Evolutionary conservation across 306 rosid species (phyloP).

Genomic region (Astragalus glycyphyllos): DNA sequence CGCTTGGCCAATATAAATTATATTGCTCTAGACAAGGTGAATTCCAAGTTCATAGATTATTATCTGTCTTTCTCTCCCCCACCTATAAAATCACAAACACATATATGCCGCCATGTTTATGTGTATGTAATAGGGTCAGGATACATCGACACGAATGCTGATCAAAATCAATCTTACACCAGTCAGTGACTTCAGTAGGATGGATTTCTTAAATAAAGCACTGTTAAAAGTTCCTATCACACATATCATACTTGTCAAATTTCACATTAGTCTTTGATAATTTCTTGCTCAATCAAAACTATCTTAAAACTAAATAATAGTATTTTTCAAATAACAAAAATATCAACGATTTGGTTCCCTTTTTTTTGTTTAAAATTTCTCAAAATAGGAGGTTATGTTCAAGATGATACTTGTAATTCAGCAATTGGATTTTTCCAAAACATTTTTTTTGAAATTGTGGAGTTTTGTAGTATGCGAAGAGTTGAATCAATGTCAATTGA

Average conservation of each 20-base stretch:
- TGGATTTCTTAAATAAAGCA: conserved; percentile 12
- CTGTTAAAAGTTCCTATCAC: conserved; percentile 5
- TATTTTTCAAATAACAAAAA: conserved; percentile 5
- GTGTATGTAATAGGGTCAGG: conserved; percentile 17
- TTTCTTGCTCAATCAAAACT: conserved; percentile 12
- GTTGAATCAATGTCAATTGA: conserved; percentile 7
- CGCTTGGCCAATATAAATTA: conserved; percentile 79
- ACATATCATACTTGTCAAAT: neutral
- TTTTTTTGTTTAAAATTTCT: neutral
- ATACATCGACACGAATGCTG: neutral
- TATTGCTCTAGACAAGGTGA: conserved; percentile 91
- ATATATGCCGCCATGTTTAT: conserved; percentile 7
- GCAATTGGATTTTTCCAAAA: conserved; percentile 16
- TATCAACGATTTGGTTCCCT: conserved; percentile 14
- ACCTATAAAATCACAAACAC: neutral
- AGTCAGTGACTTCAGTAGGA: conserved; percentile 31
- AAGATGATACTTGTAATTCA: conserved; percentile 30
- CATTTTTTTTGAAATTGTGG: neutral
- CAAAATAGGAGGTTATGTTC: neutral
- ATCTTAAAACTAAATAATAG: conserved; percentile 14
- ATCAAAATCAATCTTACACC: conserved; percentile 12
- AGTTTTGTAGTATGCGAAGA: neutral
- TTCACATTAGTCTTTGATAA: conserved; percentile 21
- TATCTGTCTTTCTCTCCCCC: neutral
- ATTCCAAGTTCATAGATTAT: conserved; percentile 22